A percentile compares a stretch with the other conserved stretches of the same genome.
phyloP scores from a whole-genome alignment of 2,329 filamentous ascomycete species.

The Cladosporium sp. region DNA sequence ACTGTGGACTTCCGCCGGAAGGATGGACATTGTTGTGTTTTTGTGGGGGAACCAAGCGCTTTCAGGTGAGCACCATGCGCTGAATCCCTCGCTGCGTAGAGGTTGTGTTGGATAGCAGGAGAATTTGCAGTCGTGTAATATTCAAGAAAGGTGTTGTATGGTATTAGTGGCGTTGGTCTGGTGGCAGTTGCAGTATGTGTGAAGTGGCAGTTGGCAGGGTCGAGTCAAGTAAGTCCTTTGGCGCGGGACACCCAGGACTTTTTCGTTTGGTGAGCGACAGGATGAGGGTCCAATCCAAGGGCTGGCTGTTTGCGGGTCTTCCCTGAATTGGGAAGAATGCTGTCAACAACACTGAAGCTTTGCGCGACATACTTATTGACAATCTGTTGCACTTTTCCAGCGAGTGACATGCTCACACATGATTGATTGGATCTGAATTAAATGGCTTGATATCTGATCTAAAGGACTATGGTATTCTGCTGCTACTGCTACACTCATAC shows the following conservation, averaged over 20 bases:
- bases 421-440: not conserved
- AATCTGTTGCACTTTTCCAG: too few relatives aligned
- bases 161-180: not conserved
- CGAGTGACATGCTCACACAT: not conserved
- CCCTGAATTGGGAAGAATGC: too few relatives aligned
- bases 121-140: not conserved
- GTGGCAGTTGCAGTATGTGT: not conserved
- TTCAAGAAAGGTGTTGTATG: not conserved
- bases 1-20: constrained; percentile 76
- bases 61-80: constrained; percentile 2
- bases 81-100: not conserved
- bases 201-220: not conserved
- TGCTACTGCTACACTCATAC: constrained; percentile 13
- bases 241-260: not conserved
- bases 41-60: constrained; percentile 10
- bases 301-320: too few relatives aligned
- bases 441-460: not conserved
- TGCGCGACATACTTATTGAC: too few relatives aligned
- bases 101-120: not conserved
- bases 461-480: constrained; percentile 6
- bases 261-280: not conserved
- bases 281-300: not conserved
- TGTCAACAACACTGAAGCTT: too few relatives aligned
- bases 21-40: constrained; percentile 55
- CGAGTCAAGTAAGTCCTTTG: not conserved